Percentiles rank a stretch among this genome's conserved stretches.
Evolutionary conservation across 352 stramenopile species (phyloP).

Genomic region (Phytopythium boreale): DNA sequence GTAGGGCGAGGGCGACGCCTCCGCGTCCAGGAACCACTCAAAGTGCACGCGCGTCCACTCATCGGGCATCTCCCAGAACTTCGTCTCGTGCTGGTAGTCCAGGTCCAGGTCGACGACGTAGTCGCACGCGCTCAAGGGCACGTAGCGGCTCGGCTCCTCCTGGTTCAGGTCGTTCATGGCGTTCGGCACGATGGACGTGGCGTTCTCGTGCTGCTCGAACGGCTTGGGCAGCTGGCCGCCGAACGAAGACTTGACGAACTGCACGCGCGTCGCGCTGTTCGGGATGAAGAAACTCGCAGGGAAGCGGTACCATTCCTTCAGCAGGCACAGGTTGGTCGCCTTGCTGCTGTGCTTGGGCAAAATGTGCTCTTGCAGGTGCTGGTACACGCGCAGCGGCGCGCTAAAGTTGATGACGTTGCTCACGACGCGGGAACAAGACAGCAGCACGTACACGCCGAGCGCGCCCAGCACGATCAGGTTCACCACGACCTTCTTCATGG

Average conservation of each 20-base stretch:
- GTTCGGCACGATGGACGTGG: constrained; percentile 52
- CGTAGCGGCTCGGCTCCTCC: constrained; percentile 90
- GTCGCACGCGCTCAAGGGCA: constrained; percentile 76
- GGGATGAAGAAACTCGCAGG: constrained; percentile 96
- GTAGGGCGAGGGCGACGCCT: constrained; percentile 57
- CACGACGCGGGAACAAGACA: constrained; percentile 54
- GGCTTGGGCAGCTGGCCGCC: constrained; percentile 91
- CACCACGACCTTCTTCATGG: constrained; percentile 12
- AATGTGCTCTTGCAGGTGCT: constrained; percentile 57
- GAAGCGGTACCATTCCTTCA: constrained; percentile 98
- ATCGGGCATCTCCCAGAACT: constrained; percentile 52
- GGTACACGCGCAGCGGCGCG: constrained; percentile 67
- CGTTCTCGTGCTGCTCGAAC: constrained; percentile 77
- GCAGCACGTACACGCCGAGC: constrained; percentile 45
- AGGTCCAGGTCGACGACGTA: constrained; percentile 89
- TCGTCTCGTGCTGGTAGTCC: constrained; percentile 53
- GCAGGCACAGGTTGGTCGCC: constrained; percentile 86
- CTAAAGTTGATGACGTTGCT: constrained; percentile 76
- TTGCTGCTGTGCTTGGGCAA: constrained; percentile 34
- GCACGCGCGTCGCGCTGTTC: constrained; percentile 62
- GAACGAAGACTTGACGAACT: constrained; percentile 94
- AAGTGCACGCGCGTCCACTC: constrained; percentile 53
- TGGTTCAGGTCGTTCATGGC: constrained; percentile 95
- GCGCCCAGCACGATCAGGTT: constrained; percentile 35
- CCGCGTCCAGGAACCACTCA: constrained; percentile 59